Evolutionary conservation across 2,329 filamentous ascomycete species (phyloP), one percentile per base, ranked within the genome.

Genomic region (Botryotinia globosa): DNA sequence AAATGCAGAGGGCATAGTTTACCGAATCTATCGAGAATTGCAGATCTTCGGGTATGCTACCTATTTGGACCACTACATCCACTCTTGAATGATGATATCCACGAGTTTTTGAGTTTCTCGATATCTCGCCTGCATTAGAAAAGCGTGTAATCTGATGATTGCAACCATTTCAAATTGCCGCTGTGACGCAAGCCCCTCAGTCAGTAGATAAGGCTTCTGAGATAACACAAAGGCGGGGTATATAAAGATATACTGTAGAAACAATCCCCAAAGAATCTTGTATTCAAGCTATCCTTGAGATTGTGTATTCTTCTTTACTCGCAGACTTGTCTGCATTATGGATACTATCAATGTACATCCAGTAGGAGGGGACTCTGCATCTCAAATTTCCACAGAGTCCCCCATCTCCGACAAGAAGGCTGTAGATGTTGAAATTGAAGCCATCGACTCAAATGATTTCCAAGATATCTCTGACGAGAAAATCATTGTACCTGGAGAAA

Each of bases 401-500:
- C 59, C 32, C 18, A 14, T 56, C 12, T 44, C n/a, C 5, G 69
- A 71, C 51, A 65, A 66, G 45, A 65, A 66, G 45, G 32, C 44
- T 7, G 58, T 45, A 9, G 69, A 65, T 56, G 34, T 65, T 14
- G 69, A 56, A 20, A 56, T 71, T 8, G 59, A 65, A 42, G 69
- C 45, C 37, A 20, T 65, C 29, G 61, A 71, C 22, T 65, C 69
- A 20, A 65, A 71, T 10, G 22, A 54, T 54, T 66, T n/a, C 25
- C 44, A 34, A 9, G 69, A 71, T 29, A 71, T 65, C 34, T n/a
- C 45, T 14, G 45, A 65, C 6, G 73, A 72, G 10, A 74, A 75
- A 68, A 71, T 77, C 16, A 78, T 78, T 34, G 65, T 78, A 16
- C 80, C 80, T 3, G 74, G 63, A 25, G 80, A 81, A 12, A 48